phyloP scores from a whole-genome alignment of 2,329 filamentous ascomycete species.

The Lasiodiplodia sp. region DNA sequence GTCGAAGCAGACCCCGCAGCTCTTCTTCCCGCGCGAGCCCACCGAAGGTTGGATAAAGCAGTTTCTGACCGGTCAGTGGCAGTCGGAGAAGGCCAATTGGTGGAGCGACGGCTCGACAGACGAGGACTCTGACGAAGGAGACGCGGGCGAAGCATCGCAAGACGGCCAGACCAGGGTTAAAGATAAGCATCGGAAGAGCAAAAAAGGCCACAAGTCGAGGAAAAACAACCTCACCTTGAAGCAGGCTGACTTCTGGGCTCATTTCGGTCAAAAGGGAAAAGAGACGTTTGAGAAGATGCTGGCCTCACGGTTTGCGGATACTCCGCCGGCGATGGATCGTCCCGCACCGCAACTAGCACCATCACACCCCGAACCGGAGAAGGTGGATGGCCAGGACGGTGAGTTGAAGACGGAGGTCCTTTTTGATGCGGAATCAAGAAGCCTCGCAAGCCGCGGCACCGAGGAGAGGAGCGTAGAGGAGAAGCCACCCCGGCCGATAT shows the following conservation, averaged over 20 bases:
- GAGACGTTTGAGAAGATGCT: conserved; percentile 50
- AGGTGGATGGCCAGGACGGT: background rate
- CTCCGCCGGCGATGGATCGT: conserved; percentile 31
- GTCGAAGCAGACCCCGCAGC: conserved; percentile 29
- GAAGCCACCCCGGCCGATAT: conserved; percentile 17
- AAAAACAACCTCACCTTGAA: conserved; percentile 57
- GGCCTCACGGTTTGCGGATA: conserved; percentile 49
- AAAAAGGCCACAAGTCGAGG: conserved; percentile 50
- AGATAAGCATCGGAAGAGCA: conserved; percentile 31
- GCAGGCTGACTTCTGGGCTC: conserved; percentile 58
- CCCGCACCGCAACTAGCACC: conserved; percentile 1
- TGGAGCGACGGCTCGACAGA: conserved; percentile 78
- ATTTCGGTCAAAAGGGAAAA: conserved; percentile 48
- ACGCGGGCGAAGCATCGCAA: conserved; percentile 30
- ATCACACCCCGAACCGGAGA: background rate
- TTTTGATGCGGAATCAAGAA: conserved; percentile 27
- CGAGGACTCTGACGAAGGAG: conserved; percentile 60
- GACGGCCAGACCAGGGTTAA: conserved; percentile 24
- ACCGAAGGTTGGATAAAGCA: conserved; percentile 88
- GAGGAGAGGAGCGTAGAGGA: conserved; percentile 6
- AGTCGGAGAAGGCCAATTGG: conserved; percentile 79
- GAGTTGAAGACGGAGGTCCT: conserved; percentile 22
- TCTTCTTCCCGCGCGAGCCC: conserved; percentile 54
- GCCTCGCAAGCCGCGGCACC: conserved; percentile 16
- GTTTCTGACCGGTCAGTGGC: conserved; percentile 75